These are phyloP conservation scores for Cladophialophora carrionii DNA, from an alignment of 2,329 filamentous ascomycete species.

Conservation along the genomic window DNA sequence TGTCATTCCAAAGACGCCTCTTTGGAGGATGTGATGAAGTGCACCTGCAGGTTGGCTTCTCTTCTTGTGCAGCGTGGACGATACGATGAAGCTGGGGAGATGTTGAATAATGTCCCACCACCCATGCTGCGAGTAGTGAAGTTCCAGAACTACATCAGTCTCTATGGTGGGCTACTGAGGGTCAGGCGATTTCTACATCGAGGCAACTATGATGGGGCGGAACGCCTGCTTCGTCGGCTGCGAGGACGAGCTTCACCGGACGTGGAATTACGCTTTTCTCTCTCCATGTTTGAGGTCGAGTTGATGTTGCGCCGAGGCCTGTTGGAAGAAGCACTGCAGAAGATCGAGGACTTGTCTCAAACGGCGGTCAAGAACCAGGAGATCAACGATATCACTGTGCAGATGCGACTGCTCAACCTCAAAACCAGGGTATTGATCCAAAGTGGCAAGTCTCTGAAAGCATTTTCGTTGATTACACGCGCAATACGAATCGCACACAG, in stretches of 20 bases:
- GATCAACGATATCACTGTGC: slow-evolving; percentile 66
- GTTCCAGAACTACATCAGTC: slow-evolving; percentile 63
- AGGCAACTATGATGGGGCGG: slow-evolving; percentile 60
- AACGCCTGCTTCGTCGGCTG: slow-evolving; percentile 62
- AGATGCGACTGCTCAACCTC: slow-evolving; percentile 70
- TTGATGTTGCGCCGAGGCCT: slow-evolving; percentile 59
- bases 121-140: slow-evolving; percentile 73
- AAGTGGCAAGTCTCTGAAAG: slow-evolving; percentile 70
- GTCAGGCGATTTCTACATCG: slow-evolving; percentile 49
- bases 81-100: slow-evolving; percentile 68
- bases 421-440: slow-evolving; percentile 73
- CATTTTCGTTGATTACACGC: slow-evolving; percentile 74
- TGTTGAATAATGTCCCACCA: slow-evolving; percentile 63
- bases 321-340: slow-evolving; percentile 57
- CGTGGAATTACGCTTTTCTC: slow-evolving; percentile 62
- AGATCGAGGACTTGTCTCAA: slow-evolving; percentile 58
- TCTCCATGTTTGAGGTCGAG: slow-evolving; percentile 64
- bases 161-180: slow-evolving; percentile 50
- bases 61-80: slow-evolving; percentile 67
- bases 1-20: slow-evolving; percentile 68
- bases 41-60: slow-evolving; percentile 71
- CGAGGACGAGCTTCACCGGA: slow-evolving; percentile 58
- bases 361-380: slow-evolving; percentile 51
- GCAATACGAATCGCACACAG: slow-evolving; percentile 75
- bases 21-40: slow-evolving; percentile 78